Evolutionary conservation across 2,329 filamentous ascomycete species (phyloP), one percentile per base, ranked within the genome.

Genomic region (Colletotrichum gigasporum): DNA sequence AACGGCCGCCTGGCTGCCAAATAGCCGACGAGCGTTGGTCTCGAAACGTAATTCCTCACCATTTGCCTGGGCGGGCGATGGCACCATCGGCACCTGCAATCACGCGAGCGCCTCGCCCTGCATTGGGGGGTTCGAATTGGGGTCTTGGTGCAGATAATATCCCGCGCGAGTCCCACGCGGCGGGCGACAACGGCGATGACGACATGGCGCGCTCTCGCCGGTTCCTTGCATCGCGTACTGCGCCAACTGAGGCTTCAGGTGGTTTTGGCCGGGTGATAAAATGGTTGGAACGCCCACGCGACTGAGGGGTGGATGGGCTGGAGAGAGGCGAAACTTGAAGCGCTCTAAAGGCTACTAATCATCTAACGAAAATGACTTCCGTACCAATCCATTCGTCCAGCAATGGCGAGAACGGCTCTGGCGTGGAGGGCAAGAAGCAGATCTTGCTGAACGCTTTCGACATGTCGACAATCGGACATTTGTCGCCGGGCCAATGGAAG

Each of bases 401-500:
- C 12, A 50, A 55, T 37, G 41, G 44, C 10, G 60, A 55, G 8
- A 47, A 61, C 20, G 55, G 39, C 18, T 14, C 11, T 6, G 34
- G 39, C 10, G 2, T 22, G 5, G 26, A 51, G 8, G 39, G 4
- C 2, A 68, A 67, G 60, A 68, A 68, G 55, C 59, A 65, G 20
- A 88, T 90, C 12, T 71, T 90, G 5, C 77, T 90, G 47, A 90
- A 90, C 76, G 87, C 87, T 3, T 90, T 90, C 68, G 87, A 63
- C 37, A 65, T 65, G 90, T 87, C 82, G 2, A 89, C 87, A 0
- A 81, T 90, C 5, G 87, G 87, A 2, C 88, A 91, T 71, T 71
- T 91, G 32, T 87, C 85, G 0, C 87, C 87, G 1, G 88, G 88
- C 1, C 88, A 90, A 75, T 91, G 88, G 89, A 90, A 89, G 78